Percentiles rank a stretch among this genome's conserved stretches.
These are phyloP conservation scores for Exophiala spinifera DNA, from an alignment of 2,329 filamentous ascomycete genomes.

Conservation along the genomic window DNA sequence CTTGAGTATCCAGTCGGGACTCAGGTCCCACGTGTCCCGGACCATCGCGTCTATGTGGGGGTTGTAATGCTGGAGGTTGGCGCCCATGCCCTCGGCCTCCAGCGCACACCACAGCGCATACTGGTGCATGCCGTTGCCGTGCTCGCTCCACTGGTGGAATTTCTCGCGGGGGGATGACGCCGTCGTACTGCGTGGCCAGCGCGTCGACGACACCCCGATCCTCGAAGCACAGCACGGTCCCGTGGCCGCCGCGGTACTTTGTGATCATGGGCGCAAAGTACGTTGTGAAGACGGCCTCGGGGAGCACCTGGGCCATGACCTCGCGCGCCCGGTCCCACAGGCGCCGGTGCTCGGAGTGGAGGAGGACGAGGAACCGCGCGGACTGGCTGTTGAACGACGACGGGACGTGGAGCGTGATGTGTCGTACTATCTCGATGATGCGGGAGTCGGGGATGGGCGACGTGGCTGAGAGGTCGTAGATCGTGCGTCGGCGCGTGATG, in stretches of 20 bases:
- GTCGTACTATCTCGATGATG: slow-evolving; percentile 24
- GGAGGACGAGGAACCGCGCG: slow-evolving; percentile 72
- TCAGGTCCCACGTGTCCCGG: slow-evolving; percentile 65
- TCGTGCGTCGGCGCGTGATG: slow-evolving; percentile 22
- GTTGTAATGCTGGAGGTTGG: slow-evolving; percentile 93
- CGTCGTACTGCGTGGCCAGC: slow-evolving; percentile 45
- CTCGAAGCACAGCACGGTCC: slow-evolving; percentile 84
- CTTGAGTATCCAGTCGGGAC: slow-evolving; percentile 70
- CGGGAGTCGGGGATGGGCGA: slow-evolving; percentile 23
- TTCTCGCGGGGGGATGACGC: slow-evolving; percentile 58
- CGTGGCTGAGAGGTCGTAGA: slow-evolving; percentile 21
- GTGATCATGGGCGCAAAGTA: slow-evolving; percentile 10
- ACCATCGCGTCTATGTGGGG: slow-evolving; percentile 76
- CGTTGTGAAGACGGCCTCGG: slow-evolving; percentile 14
- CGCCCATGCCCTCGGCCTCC: slow-evolving; percentile 78
- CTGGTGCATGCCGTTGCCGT: slow-evolving; percentile 72
- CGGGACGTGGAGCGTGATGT: slow-evolving; percentile 44
- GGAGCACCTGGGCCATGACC: slow-evolving; percentile 20
- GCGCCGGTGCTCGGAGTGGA: slow-evolving; percentile 79
- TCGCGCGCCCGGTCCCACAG: slow-evolving; percentile 63
- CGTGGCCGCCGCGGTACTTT: slow-evolving; percentile 57
- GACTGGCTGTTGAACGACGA: slow-evolving; percentile 87
- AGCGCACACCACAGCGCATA: slow-evolving; percentile 68
- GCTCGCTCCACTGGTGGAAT: slow-evolving; percentile 73
- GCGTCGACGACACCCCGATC: slow-evolving; percentile 62